phyloP scores from a whole-genome alignment of 2,329 filamentous ascomycete species.

The Knufia petricola region DNA sequence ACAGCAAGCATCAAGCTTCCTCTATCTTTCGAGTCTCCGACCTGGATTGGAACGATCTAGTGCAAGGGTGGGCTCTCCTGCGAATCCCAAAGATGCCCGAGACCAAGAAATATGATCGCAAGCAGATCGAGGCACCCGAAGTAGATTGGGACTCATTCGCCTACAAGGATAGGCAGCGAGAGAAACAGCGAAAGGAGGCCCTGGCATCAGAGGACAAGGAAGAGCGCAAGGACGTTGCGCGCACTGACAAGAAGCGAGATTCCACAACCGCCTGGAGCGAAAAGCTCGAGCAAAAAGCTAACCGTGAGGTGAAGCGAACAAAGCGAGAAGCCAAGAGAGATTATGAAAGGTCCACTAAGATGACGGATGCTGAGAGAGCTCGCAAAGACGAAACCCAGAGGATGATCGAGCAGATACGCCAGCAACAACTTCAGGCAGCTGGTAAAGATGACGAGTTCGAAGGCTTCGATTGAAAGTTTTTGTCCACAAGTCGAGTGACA shows the following conservation, averaged over 20 bases:
- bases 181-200: slow-evolving; percentile 53
- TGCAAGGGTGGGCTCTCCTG: slow-evolving; percentile 73
- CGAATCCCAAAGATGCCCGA: slow-evolving; percentile 92
- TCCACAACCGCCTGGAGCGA: slow-evolving; percentile 64
- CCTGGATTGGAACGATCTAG: slow-evolving; percentile 76
- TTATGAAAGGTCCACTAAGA: slow-evolving; percentile 50
- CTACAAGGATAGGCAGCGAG: slow-evolving; percentile 63
- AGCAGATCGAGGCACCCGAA: slow-evolving; percentile 52
- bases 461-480: slow-evolving; percentile 24
- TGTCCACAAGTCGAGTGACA: background rate
- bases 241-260: slow-evolving; percentile 40
- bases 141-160: slow-evolving; percentile 59
- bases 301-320: slow-evolving; percentile 52
- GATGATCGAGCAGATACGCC: slow-evolving; percentile 56
- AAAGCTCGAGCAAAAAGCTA: slow-evolving; percentile 57
- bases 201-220: slow-evolving; percentile 38
- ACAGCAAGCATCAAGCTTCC: slow-evolving; percentile 79
- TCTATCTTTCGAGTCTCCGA: slow-evolving; percentile 81
- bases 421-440: slow-evolving; percentile 43
- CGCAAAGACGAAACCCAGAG: slow-evolving; percentile 54
- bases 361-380: slow-evolving; percentile 62
- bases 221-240: slow-evolving; percentile 21
- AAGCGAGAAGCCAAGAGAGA: slow-evolving; percentile 57
- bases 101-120: slow-evolving; percentile 61
- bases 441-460: slow-evolving; percentile 30